Evolutionary conservation across 208 protist species (phyloP), one percentile per base, ranked within the genome.

Genomic region (Baffinella frigidus): DNA sequence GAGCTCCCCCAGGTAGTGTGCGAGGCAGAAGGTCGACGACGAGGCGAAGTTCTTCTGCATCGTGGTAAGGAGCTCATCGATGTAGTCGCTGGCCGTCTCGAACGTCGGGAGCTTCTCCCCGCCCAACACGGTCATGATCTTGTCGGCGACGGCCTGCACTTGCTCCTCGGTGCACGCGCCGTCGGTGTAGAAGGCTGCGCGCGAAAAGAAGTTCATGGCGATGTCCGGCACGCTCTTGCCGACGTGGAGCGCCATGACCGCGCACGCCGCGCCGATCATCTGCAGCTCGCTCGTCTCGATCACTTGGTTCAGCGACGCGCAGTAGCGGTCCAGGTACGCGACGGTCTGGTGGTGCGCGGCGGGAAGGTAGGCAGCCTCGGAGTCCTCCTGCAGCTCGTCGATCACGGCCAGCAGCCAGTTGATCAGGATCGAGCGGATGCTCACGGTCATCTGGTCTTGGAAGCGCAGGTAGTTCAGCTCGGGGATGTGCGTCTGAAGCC

Each of bases 341-440:
- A 92, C 89, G 3, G 67, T 81, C 67, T 83, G 72, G 68, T 92
- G 89, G 33, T 92, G 89, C 1, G 51, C 80, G 17, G 39, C 80
- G 14, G 39, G 44, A 33, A 87, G 36, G 38, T 45, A 72, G 51
- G 24, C 11, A n/a, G 51, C 51, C 33, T 72, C 68, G 41, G 67
- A 33, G 7, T 71, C 64, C 36, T 81, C 20, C 41, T 92, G 89
- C 33, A 92, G 81, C 39, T 92, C 89, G 51, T 92, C 89, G 11
- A 92, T 9, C 41, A 92, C 89, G 10, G 89, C 89, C 2, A 92
- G 67, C n/a, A 92, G 68, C 89, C 89, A 92, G 68, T 92, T 92
- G 89, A 92, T 92, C 30, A 92, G 89, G 48, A 92, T 92, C 7
- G 89, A 74, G 10, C 89, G 14, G 44, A 92, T 92, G 72, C 89